Percentiles rank a stretch among this genome's conserved stretches.
Evolutionary conservation across 2,329 filamentous ascomycete species (phyloP).

Genomic region (Lecanicillium sp.): DNA sequence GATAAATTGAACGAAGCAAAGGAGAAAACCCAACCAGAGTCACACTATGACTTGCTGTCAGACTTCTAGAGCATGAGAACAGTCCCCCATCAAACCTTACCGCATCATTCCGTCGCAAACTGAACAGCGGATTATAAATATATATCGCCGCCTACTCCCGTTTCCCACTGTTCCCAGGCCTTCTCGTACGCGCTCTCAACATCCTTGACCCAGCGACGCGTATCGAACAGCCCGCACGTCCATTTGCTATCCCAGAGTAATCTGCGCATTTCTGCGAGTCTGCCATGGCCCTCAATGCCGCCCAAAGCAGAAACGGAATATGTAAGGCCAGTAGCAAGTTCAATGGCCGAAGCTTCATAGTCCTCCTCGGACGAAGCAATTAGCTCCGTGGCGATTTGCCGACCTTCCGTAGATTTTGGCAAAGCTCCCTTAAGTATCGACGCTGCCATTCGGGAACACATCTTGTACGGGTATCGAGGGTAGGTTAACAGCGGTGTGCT

Average conservation of each 20-base stretch:
- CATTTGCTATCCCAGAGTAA: constrained; percentile 79
- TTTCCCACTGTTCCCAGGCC: constrained; percentile 85
- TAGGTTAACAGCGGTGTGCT: constrained; percentile 88
- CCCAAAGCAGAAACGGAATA: constrained; percentile 45
- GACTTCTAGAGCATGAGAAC: too few relatives aligned
- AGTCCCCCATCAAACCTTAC: too few relatives aligned
- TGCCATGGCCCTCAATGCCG: constrained; percentile 54
- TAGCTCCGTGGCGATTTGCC: constrained; percentile 63
- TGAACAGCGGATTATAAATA: constrained; percentile 64
- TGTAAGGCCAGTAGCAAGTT: constrained; percentile 56
- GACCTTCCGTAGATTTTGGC: constrained; percentile 64
- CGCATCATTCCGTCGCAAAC: too few relatives aligned
- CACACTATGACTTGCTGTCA: too few relatives aligned
- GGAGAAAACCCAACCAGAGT: too few relatives aligned
- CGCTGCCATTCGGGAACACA: constrained; percentile 97
- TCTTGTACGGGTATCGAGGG: constrained; percentile 92
- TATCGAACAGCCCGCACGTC: constrained; percentile 86
- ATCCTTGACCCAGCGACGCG: constrained; percentile 82
- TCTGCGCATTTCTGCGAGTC: constrained; percentile 71
- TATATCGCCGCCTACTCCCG: constrained; percentile 85
- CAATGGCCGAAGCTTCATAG: constrained; percentile 74
- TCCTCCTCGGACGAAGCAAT: constrained; percentile 72
- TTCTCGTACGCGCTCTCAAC: constrained; percentile 82
- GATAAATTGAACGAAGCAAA: too few relatives aligned
- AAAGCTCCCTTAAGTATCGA: constrained; percentile 88